These are phyloP conservation scores for Lactarius psammicola DNA, from an alignment of 768 basidiomycete species.

Conservation along the genomic window DNA sequence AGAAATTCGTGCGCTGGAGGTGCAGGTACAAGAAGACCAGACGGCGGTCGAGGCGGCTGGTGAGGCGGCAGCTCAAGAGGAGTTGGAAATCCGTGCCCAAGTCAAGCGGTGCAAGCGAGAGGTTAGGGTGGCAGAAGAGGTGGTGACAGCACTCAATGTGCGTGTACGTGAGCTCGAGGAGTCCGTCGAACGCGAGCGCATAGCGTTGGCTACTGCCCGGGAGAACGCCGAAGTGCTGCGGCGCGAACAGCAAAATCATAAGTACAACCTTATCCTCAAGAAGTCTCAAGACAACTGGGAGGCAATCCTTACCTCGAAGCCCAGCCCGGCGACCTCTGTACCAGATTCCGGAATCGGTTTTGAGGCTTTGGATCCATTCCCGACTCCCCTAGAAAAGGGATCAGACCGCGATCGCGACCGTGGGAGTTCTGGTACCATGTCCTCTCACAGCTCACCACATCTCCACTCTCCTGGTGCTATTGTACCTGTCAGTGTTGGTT, in stretches of 20 bases:
- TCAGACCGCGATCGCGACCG: constrained; percentile 17
- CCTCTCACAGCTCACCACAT: constrained; percentile 17
- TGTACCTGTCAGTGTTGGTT: constrained; percentile 19
- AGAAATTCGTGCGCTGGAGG: constrained; percentile 54
- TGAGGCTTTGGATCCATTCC: constrained; percentile 19
- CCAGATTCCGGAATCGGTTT: constrained; percentile 10
- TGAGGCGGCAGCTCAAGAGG: constrained; percentile 33
- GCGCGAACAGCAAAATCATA: constrained; percentile 34
- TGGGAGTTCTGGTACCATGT: constrained; percentile 9
- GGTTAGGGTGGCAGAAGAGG: constrained; percentile 50
- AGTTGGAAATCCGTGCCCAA: constrained; percentile 40
- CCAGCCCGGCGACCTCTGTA: constrained; percentile 24
- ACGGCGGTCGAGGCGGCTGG: constrained; percentile 5
- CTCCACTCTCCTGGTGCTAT: constrained; percentile 25
- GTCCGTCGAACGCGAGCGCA: constrained; percentile 60
- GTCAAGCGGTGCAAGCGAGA: constrained; percentile 46
- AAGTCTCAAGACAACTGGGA: constrained; percentile 29
- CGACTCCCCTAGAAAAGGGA: constrained; percentile 27
- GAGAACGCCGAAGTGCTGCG: constrained; percentile 54
- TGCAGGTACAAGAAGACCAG: constrained; percentile 27
- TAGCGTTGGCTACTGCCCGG: constrained; percentile 54
- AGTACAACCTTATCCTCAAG: constrained; percentile 37
- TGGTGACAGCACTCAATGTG: constrained; percentile 47
- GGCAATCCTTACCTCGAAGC: constrained; percentile 23
- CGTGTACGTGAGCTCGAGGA: constrained; percentile 76